phyloP scores from a whole-genome alignment of 2,329 filamentous ascomycete genomes.

The Pseudocercospora ulei region DNA sequence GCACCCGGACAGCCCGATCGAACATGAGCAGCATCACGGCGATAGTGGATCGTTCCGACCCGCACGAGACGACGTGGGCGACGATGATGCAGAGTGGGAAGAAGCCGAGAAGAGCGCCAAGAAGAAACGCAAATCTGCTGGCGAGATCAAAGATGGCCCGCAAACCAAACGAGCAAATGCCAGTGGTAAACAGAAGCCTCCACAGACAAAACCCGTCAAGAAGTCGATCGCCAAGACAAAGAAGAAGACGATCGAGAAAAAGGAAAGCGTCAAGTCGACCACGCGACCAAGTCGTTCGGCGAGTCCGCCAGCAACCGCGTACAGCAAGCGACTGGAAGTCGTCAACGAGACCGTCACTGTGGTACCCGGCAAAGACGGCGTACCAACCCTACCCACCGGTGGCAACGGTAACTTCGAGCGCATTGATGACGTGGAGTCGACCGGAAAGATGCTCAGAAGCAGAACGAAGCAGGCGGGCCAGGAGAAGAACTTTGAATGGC shows the following conservation, averaged over 20 bases:
- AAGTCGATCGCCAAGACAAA: constrained; percentile 11
- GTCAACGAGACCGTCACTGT: constrained; percentile 19
- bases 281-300: constrained; percentile 17
- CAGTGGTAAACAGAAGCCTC: constrained; percentile 17
- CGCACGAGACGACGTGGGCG: constrained; percentile 11
- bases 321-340: constrained; percentile 21
- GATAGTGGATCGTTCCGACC: constrained; percentile 9
- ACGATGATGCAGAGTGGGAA: constrained; percentile 27
- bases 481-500: constrained; percentile 14
- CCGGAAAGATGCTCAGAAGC: neutral
- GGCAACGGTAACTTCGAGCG: constrained; percentile 16
- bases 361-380: constrained; percentile 23
- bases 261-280: too few relatives aligned
- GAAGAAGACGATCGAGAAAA: constrained; percentile 26
- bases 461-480: constrained; percentile 6
- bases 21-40: neutral
- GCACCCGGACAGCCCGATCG: constrained; percentile 3
- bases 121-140: constrained; percentile 32
- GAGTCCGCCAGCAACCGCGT: constrained; percentile 20
- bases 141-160: constrained; percentile 17
- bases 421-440: constrained; percentile 11
- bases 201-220: constrained; percentile 14
- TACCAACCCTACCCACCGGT: constrained; percentile 19
- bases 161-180: constrained; percentile 10
- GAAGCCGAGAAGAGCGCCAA: constrained; percentile 21